phyloP scores from a whole-genome alignment of 441 rosid species.

The Dalechampia spathulata region DNA sequence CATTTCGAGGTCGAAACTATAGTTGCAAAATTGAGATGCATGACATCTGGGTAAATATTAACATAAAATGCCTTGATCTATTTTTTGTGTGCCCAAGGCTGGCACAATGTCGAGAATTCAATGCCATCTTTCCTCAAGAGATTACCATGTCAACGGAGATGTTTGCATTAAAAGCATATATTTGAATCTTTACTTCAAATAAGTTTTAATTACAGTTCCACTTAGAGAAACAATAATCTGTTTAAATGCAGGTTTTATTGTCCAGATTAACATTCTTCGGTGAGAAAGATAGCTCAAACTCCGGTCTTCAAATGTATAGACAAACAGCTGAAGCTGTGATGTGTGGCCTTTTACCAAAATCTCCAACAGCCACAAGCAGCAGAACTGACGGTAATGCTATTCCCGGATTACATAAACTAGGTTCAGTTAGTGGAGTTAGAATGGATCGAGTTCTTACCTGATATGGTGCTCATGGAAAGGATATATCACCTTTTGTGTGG shows the following conservation, averaged over 20 bases:
- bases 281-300: conserved; percentile 48
- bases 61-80: neutral
- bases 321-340: conserved; percentile 86
- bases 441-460: neutral
- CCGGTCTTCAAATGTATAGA: conserved; percentile 55
- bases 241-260: conserved; percentile 58
- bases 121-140: neutral
- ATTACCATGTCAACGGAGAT: neutral
- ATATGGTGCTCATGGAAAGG: neutral
- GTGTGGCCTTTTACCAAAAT: conserved; percentile 83
- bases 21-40: neutral
- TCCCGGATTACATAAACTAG: neutral
- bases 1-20: neutral
- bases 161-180: neutral
- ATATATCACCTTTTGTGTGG: neutral
- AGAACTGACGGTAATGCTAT: conserved; percentile 60
- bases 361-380: conserved; percentile 82
- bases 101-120: neutral
- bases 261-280: conserved; percentile 74
- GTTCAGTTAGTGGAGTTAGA: neutral
- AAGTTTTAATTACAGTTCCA: neutral
- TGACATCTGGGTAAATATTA: neutral
- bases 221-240: conserved; percentile 2
- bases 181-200: neutral
- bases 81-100: neutral